phyloP scores from a whole-genome alignment of 2,329 filamentous ascomycete genomes.

The Calonectria henricotiae region DNA sequence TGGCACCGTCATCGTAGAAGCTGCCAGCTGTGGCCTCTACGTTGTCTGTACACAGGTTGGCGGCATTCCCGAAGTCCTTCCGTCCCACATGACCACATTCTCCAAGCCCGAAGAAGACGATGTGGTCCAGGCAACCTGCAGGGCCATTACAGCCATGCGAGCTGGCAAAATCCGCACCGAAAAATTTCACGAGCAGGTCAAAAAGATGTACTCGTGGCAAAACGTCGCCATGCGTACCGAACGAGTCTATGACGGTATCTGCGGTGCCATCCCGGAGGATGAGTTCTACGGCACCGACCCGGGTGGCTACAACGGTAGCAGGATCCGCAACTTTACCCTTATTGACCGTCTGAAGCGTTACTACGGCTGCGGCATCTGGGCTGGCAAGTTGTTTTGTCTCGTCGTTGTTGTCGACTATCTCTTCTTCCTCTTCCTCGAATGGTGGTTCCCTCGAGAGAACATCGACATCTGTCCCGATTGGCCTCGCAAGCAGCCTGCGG shows the following conservation, averaged over 20 bases:
- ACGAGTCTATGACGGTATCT: slow-evolving; percentile 94
- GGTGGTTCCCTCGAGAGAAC: slow-evolving; percentile 85
- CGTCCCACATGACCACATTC: slow-evolving; percentile 97
- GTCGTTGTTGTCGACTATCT: slow-evolving; percentile 96
- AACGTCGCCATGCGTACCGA: slow-evolving; percentile 96
- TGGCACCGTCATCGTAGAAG: slow-evolving; percentile 97
- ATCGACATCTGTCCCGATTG: slow-evolving; percentile 95
- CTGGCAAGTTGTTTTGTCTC: slow-evolving; percentile 95
- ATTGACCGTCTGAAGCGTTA: slow-evolving; percentile 97
- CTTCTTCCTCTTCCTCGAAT: slow-evolving; percentile 89
- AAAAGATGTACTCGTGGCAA: slow-evolving; percentile 99
- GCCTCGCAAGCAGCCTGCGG: slow-evolving; percentile 79
- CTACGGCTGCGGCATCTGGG: slow-evolving; percentile 98
- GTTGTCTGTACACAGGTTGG: slow-evolving; percentile 97
- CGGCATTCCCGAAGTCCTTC: slow-evolving; percentile 96
- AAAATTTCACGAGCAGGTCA: slow-evolving; percentile 95
- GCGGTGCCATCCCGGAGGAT: slow-evolving; percentile 85
- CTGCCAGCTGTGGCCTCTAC: slow-evolving; percentile 94
- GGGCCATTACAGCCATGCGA: slow-evolving; percentile 88
- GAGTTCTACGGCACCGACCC: slow-evolving; percentile 91
- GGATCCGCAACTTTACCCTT: slow-evolving; percentile 88
- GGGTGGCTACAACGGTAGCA: slow-evolving; percentile 78
- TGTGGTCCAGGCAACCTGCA: slow-evolving; percentile 89
- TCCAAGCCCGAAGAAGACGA: slow-evolving; percentile 98
- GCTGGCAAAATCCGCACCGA: slow-evolving; percentile 92